phyloP scores from a whole-genome alignment of 2,329 filamentous ascomycete species.

The Penicillium sp. region DNA sequence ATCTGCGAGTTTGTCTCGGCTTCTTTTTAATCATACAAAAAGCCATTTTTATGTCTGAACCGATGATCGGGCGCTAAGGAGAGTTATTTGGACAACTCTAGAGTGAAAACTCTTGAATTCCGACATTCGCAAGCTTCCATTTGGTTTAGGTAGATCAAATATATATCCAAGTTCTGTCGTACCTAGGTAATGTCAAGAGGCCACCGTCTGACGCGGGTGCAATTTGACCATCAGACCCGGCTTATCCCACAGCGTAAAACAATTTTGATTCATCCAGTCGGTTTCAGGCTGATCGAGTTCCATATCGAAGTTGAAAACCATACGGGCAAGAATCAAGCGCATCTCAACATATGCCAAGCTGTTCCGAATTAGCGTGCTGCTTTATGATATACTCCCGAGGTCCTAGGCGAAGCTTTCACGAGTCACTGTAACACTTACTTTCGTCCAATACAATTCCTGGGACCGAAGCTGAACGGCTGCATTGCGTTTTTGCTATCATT shows the following conservation, averaged over 20 bases:
- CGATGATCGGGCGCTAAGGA: too few relatives aligned
- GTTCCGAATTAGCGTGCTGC: background rate
- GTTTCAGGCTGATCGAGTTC: slow-evolving; percentile 9
- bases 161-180: too few relatives aligned
- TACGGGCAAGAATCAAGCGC: slow-evolving; percentile 16
- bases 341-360: slow-evolving; percentile 21
- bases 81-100: too few relatives aligned
- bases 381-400: too few relatives aligned
- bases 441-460: slow-evolving; percentile 51
- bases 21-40: too few relatives aligned
- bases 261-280: slow-evolving; percentile 13
- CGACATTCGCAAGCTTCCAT: too few relatives aligned
- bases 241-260: slow-evolving; percentile 12
- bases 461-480: slow-evolving; percentile 53
- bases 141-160: too few relatives aligned
- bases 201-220: background rate
- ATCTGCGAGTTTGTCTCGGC: too few relatives aligned
- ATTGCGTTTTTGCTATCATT: slow-evolving; percentile 47
- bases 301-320: slow-evolving; percentile 19
- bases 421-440: slow-evolving; percentile 8
- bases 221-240: slow-evolving; percentile 11
- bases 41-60: too few relatives aligned
- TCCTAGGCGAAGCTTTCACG: too few relatives aligned
- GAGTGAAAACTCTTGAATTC: too few relatives aligned
- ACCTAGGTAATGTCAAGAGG: too few relatives aligned